phyloP scores from a whole-genome alignment of 2,329 filamentous ascomycete genomes.

The Talaromyces sp. region DNA sequence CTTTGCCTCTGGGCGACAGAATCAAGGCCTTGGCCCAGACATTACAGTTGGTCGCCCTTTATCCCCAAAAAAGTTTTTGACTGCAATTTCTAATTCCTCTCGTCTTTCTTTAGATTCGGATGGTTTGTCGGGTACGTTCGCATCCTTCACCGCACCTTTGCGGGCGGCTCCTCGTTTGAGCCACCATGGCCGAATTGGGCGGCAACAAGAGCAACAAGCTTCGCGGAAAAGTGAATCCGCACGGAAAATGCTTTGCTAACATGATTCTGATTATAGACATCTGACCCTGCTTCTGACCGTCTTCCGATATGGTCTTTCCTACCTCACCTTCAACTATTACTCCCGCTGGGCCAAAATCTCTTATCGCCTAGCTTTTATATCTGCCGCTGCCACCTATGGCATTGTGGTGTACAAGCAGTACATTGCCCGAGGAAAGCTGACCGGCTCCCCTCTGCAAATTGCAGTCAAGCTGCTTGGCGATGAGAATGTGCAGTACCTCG shows the following conservation, averaged over 20 bases:
- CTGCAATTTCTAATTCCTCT: neutral
- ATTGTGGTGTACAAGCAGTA: constrained; percentile 99
- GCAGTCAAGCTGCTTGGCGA: constrained; percentile 66
- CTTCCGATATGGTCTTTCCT: constrained; percentile 76
- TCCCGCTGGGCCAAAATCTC: constrained; percentile 70
- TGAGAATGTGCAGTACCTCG: constrained; percentile 96
- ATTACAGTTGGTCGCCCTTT: constrained; percentile 52
- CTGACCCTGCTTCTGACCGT: constrained; percentile 78
- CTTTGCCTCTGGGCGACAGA: constrained; percentile 66
- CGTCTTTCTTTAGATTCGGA: constrained; percentile 43
- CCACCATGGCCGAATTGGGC: neutral
- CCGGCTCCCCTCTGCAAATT: constrained; percentile 58
- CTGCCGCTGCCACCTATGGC: constrained; percentile 87
- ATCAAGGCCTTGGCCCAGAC: constrained; percentile 77
- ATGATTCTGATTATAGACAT: constrained; percentile 57
- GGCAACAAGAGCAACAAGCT: neutral
- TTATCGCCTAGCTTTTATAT: constrained; percentile 85
- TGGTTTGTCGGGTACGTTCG: constrained; percentile 72
- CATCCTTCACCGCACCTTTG: constrained; percentile 10
- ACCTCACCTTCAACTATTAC: constrained; percentile 83
- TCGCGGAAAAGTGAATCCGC: neutral
- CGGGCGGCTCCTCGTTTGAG: neutral
- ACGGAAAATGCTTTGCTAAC: constrained; percentile 16
- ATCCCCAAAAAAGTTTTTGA: neutral
- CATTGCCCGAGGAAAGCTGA: constrained; percentile 73